These are phyloP conservation scores for Thalia dealbata DNA, from an alignment of 176 grass and related monocot species.

Conservation along the genomic window DNA sequence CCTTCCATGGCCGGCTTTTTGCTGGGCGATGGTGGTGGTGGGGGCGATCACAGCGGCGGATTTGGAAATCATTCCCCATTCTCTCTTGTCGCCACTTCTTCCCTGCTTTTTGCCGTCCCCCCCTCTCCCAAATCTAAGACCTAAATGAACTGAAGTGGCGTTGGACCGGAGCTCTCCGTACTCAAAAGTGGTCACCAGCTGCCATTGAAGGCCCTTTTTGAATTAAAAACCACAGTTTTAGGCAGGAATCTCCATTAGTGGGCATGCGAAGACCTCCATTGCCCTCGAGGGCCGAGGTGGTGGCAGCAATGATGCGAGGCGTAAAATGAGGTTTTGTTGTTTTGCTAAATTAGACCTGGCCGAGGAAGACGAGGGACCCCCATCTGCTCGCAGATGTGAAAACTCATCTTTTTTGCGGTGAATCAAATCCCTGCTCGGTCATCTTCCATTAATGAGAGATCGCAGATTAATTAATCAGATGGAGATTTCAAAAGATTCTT, in stretches of 20 bases:
- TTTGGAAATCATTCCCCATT: slow-evolving; percentile 12
- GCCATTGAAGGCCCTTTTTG: neutral
- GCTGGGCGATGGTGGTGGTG: slow-evolving; percentile 5
- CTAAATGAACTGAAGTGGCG: neutral
- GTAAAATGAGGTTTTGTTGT: neutral
- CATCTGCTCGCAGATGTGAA: too few relatives aligned
- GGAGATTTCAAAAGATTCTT: neutral
- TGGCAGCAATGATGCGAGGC: slow-evolving; percentile 1
- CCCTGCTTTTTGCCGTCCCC: neutral
- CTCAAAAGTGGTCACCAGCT: slow-evolving; percentile 3
- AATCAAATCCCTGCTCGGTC: too few relatives aligned
- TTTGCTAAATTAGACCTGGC: neutral
- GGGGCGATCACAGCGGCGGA: neutral
- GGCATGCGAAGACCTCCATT: neutral
- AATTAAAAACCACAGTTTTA: neutral
- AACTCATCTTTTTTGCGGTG: too few relatives aligned
- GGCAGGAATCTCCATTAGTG: neutral
- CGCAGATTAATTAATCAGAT: neutral
- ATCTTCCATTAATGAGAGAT: too few relatives aligned
- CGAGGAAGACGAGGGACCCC: neutral
- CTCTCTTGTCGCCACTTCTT: slow-evolving; percentile 11
- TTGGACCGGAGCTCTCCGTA: neutral
- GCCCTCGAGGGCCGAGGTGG: neutral
- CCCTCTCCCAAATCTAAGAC: neutral
- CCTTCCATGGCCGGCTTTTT: slow-evolving; percentile 8